phyloP scores from a whole-genome alignment of 1,139 yeast genomes.

The Blastobotrys serpentis region DNA sequence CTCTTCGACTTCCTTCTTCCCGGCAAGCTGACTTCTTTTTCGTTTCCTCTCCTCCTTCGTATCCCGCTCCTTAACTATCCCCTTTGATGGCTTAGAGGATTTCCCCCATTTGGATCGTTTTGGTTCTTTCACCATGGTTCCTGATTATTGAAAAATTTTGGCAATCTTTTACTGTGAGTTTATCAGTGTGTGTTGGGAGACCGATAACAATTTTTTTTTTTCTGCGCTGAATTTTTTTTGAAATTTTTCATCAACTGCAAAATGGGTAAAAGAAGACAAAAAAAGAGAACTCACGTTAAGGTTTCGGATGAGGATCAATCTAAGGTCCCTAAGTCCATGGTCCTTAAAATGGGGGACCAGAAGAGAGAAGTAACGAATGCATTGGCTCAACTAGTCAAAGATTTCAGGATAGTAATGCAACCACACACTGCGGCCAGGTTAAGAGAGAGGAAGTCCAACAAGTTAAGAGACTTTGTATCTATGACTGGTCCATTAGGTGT shows the following conservation, averaged over 20 bases:
- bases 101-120: conserved; percentile 12
- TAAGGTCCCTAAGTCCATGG: conserved; percentile 88
- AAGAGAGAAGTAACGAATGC: conserved; percentile 67
- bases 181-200: conserved; percentile 9
- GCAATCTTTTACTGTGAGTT: conserved; percentile 6
- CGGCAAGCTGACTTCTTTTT: background rate
- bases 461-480: conserved; percentile 83
- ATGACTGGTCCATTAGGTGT: conserved; percentile 98
- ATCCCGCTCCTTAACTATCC: conserved; percentile 3
- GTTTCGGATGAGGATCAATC: conserved; percentile 65
- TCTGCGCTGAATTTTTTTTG: conserved; percentile 11
- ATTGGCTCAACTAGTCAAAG: conserved; percentile 78
- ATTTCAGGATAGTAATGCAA: conserved; percentile 87
- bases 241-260: conserved; percentile 9
- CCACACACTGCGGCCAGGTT: conserved; percentile 94
- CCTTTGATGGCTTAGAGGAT: conserved; percentile 8
- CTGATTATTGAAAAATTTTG: conserved; percentile 1
- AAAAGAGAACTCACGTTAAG: conserved; percentile 83
- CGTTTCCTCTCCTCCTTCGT: conserved; percentile 2
- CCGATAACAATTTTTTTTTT: conserved; percentile 15
- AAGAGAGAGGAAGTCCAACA: conserved; percentile 82
- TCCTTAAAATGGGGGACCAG: conserved; percentile 78
- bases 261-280: conserved; percentile 35
- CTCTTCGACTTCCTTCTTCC: conserved; percentile 17
- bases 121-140: conserved; percentile 2